These are phyloP conservation scores for Fusarium sororula DNA, from an alignment of 2,329 filamentous ascomycete species.

Conservation along the genomic window DNA sequence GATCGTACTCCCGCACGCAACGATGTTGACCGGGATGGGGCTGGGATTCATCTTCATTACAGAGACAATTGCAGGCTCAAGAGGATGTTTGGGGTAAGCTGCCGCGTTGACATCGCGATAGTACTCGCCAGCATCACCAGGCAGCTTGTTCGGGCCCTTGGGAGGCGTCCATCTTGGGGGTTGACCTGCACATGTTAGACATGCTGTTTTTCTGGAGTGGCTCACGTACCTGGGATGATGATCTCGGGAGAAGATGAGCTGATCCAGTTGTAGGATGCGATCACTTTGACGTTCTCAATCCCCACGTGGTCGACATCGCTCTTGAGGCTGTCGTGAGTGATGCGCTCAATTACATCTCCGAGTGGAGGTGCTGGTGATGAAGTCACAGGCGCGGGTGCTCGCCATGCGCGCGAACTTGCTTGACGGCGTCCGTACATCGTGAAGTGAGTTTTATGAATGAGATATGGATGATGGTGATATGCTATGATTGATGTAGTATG, in stretches of 20 bases:
- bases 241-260: conserved; percentile 53
- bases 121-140: conserved; percentile 56
- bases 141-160: not conserved
- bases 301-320: not conserved
- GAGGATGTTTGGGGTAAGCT: conserved; percentile 57
- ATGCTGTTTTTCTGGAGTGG: too few species aligned
- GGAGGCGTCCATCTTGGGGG: conserved; percentile 38
- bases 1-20: conserved; percentile 69
- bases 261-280: conserved; percentile 63
- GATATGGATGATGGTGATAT: rapidly evolving
- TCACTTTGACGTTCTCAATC: conserved; percentile 50
- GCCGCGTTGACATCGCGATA: conserved; percentile 65
- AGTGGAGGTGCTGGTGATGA: conserved; percentile 30
- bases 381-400: not conserved
- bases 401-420: not conserved
- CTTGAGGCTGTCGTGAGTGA: conserved; percentile 15
- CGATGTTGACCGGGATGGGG: conserved; percentile 59
- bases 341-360: conserved; percentile 35
- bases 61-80: conserved; percentile 59
- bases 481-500: not conserved
- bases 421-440: not conserved
- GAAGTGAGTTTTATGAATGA: not conserved
- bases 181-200: conserved; percentile 28
- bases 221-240: conserved; percentile 51
- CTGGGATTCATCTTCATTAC: conserved; percentile 43